Percentiles rank a stretch among this genome's conserved stretches.
phyloP scores from a whole-genome alignment of 257 asterid species.

The Oldenlandia corymbosa region DNA sequence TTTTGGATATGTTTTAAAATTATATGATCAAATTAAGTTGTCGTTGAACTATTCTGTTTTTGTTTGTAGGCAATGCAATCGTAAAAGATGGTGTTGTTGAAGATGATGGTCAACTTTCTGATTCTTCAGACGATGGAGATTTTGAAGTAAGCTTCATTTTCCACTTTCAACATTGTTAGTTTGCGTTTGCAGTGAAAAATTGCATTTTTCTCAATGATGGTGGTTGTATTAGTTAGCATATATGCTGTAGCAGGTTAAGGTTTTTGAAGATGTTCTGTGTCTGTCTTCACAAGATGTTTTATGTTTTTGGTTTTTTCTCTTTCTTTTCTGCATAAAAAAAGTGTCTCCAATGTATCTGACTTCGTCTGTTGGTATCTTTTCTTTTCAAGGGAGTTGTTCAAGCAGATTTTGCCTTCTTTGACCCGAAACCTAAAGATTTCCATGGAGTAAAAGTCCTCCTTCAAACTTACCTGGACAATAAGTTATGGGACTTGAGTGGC shows the following conservation, averaged over 20 bases:
- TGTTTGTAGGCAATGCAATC: slow-evolving; percentile 34
- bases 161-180: not conserved
- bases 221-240: not conserved
- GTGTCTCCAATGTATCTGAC: not conserved
- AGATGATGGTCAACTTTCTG: slow-evolving; percentile 23
- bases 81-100: slow-evolving; percentile 11
- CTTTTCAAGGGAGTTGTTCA: slow-evolving; percentile 60
- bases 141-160: slow-evolving; percentile 46
- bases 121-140: slow-evolving; percentile 64
- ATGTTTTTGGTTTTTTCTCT: not conserved
- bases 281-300: not conserved
- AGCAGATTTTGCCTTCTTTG: slow-evolving; percentile 91
- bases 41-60: not conserved
- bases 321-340: not conserved
- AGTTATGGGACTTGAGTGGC: slow-evolving; percentile 80
- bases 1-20: not conserved
- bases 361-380: not conserved
- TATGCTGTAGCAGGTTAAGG: not conserved
- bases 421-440: slow-evolving; percentile 78
- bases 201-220: not conserved
- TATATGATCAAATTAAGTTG: not conserved
- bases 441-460: slow-evolving; percentile 88
- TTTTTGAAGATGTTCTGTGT: not conserved
- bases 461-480: slow-evolving; percentile 63
- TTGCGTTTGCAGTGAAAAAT: not conserved